phyloP scores from a whole-genome alignment of 1,284 basidiomycete species.

The Gomphus sp. region DNA sequence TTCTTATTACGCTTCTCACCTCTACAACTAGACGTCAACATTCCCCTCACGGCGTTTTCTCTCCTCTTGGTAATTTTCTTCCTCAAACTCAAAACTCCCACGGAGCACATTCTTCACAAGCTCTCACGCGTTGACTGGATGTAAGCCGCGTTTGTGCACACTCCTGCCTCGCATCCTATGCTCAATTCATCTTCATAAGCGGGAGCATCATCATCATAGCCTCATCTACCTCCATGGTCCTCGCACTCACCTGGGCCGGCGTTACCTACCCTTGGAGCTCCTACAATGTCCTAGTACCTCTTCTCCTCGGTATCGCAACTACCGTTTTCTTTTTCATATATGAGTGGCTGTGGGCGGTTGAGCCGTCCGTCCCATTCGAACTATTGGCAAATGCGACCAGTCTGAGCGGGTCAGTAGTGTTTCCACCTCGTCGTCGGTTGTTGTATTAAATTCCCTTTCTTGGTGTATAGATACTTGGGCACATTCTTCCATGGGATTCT shows the following conservation, averaged over 20 bases:
- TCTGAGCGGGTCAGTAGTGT: conserved; percentile 18
- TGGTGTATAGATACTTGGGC: conserved; percentile 14
- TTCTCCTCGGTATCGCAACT: conserved; percentile 18
- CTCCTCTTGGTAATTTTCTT: conserved; percentile 25
- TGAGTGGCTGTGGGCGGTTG: conserved; percentile 18
- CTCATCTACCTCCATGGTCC: conserved; percentile 17
- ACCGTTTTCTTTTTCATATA: conserved; percentile 20
- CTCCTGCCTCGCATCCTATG: background rate
- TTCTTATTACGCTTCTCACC: too few species aligned
- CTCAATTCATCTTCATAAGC: conserved; percentile 11
- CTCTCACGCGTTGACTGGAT: conserved; percentile 23
- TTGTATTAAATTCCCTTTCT: background rate
- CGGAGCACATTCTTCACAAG: conserved; percentile 20
- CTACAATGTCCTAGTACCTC: conserved; percentile 21
- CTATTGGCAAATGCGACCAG: conserved; percentile 24
- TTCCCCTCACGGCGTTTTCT: conserved; percentile 28
- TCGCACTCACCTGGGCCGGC: conserved; percentile 26
- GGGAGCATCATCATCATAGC: conserved; percentile 24
- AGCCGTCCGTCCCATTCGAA: conserved; percentile 22
- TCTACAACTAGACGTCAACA: conserved; percentile 24
- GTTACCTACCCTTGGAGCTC: conserved; percentile 23
- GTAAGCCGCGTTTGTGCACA: conserved; percentile 13
- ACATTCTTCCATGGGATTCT: conserved; percentile 25
- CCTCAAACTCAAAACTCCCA: conserved; percentile 27
- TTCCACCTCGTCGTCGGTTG: background rate